Base-by-base conservation (phyloP, 2,329 filamentous ascomycete species). In the Endothia cerciana region DNA sequence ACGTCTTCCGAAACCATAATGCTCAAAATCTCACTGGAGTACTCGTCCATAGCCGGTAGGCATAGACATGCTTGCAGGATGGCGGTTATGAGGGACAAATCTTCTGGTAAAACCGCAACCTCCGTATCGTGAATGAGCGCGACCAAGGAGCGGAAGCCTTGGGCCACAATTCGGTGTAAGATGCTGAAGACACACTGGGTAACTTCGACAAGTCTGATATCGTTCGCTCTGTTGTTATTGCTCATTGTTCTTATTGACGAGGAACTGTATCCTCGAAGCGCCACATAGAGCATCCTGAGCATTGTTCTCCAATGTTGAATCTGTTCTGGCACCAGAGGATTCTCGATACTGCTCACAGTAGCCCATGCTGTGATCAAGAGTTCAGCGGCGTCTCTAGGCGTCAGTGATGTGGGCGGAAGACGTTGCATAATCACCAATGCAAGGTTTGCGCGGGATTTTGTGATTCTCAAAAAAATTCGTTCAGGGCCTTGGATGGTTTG, bases 31-130 rank as follows among this genome's bases (percentile, higher is more conserved):
- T 93, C 89, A 17, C 86, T 83, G 69, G 91, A 88, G 59, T 88
- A 87, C 70, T 91, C 85, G 63, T 91, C 87, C 67, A 92, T 89
- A 58, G 90, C 89, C 0, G 93, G 92, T 38, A 97, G 85, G 69
- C 89, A 88, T 19, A 98, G 83, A 71, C 92, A 91, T 40, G 91
- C 91, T 77, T 97, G 94, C 45, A 98, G 80, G 55, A 98, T 90
- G 3, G 92, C 94, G 13, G 93, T 97, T 55, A 99, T 79, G 51
- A 98, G 87, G 3, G 90, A 90, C 70, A 99, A 88, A 74, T 99
- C 95, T 65, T 91, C 90, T 0, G 93, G 91, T 1, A 84, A 84
- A 61, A 89, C 86, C 22, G 86, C 83, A 0, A 81, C 76, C 3
- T 90, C 85, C 38, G 89, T 83, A 41, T 95, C 90, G 74, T 99